A percentile compares a stretch with the other conserved stretches of the same genome.
Evolutionary conservation across 352 stramenopile species (phyloP).

Genomic region (Phytopythium helicoides): DNA sequence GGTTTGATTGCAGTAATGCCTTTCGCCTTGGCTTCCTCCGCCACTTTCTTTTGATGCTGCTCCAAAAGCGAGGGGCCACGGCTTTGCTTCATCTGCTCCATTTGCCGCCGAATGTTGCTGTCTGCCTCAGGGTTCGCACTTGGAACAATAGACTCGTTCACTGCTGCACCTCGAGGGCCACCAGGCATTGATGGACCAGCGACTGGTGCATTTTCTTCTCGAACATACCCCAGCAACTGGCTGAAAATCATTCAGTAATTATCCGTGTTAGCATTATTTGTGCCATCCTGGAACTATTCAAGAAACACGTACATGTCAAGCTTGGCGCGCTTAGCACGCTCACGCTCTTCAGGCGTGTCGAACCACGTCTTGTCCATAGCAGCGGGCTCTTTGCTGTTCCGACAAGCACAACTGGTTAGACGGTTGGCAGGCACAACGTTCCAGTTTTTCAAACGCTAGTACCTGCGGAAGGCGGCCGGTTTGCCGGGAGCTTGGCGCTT

Average conservation of each 20-base stretch:
- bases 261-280: too few species aligned
- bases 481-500: constrained; percentile 51
- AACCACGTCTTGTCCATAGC: constrained; percentile 82
- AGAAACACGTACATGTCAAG: constrained; percentile 61
- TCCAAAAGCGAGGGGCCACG: constrained; percentile 75
- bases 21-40: constrained; percentile 34
- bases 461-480: constrained; percentile 58
- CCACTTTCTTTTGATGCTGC: constrained; percentile 70
- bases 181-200: constrained; percentile 7
- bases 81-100: constrained; percentile 53
- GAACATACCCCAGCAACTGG: constrained; percentile 79
- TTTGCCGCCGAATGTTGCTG: constrained; percentile 64
- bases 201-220: constrained; percentile 60
- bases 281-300: neutral
- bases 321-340: constrained; percentile 75
- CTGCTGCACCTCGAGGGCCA: constrained; percentile 13
- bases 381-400: constrained; percentile 63
- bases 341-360: constrained; percentile 73
- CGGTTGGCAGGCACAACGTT: too few species aligned
- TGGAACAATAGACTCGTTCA: constrained; percentile 71
- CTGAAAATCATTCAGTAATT: constrained; percentile 27
- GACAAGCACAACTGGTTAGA: too few species aligned
- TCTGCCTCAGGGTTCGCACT: constrained; percentile 64
- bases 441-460: too few species aligned
- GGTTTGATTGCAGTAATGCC: constrained; percentile 8